These are phyloP conservation scores for Leptodermis oblonga DNA, from an alignment of 257 asterid genomes.

Conservation along the genomic window DNA sequence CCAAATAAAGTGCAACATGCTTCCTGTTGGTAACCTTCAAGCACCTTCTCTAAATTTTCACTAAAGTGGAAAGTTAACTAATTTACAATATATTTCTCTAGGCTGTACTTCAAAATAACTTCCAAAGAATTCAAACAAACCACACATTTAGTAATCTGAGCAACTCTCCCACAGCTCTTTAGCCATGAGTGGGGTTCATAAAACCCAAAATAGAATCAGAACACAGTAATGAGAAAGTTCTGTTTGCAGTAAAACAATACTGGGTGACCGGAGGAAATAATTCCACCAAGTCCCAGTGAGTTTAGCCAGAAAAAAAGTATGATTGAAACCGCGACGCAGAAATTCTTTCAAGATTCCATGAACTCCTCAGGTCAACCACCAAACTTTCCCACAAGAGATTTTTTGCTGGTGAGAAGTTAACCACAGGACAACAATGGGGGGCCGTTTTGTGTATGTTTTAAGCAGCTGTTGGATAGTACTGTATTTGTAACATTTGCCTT, in stretches of 20 bases:
- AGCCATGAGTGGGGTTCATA: not conserved
- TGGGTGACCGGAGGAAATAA: not conserved
- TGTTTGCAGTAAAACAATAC: not conserved
- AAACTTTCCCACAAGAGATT: not conserved
- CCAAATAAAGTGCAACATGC: no score
- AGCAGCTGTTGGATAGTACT: no score
- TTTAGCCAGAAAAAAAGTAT: no score
- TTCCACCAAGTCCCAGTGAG: no score
- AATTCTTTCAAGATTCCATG: no score
- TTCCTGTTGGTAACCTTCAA: no score
- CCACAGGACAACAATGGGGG: no score
- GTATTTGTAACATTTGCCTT: no score
- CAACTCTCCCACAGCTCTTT: not conserved
- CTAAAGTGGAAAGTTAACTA: not conserved
- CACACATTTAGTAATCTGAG: not conserved
- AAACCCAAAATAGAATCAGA: not conserved
- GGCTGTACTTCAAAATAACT: not conserved
- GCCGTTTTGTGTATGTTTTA: no score
- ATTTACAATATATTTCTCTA: not conserved
- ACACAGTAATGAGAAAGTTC: not conserved
- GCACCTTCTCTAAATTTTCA: not conserved
- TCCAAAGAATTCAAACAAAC: not conserved
- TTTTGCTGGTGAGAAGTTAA: no score
- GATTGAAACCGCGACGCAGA: no score
- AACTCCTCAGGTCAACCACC: not conserved